Evolutionary conservation across 2,329 filamentous ascomycete genomes (phyloP), one percentile per base, ranked within the genome.

Genomic region (Hypoxylon sp.): DNA sequence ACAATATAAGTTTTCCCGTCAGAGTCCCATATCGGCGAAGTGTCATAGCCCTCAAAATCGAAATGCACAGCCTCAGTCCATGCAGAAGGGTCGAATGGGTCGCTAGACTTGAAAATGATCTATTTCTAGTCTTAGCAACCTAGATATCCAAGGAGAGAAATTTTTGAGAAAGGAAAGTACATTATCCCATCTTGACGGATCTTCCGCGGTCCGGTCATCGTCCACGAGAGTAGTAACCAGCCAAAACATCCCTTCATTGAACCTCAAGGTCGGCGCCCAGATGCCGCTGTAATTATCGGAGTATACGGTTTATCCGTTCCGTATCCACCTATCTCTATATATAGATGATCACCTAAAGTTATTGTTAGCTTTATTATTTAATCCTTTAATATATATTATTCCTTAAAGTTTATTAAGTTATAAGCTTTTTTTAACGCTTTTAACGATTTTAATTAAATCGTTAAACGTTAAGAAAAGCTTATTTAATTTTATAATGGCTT

Each of bases 1-100:
- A 80, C 80, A 2, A 87, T 82, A 62, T 88, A 89, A 0, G 82
- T 78, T 62, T 81, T 84, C 0, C 86, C 87, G 50, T 89, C 83
- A 0, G 82, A 81, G 53, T 89, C 84, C 84, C 86, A 89, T 70
- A 87, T 86, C 6, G 83, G 81, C 34, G 81, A 83, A 0, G 86
- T 84, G 58, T 90, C 87, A 57, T 86, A 86, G 0, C 84, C 84
- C 7, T 80, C 76, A 46, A 85, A 84, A 11, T 83, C 78, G 69
- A 86, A 86, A 56, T 83, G 80, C 0, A 83, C 72, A 0, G 85
- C 81, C 57, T 84, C 78, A 0, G 80, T 81, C 85, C 86, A 88
- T 0, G 83, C 76, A 11, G 67, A 45, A 4, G 78, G 73, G 41
- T 82, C 74, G 69, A 79, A 86, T 0, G 82, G 81, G 56, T 86